Evolutionary conservation across 2,329 filamentous ascomycete genomes (phyloP), one percentile per base, ranked within the genome.

Genomic region (Aspergillus sergii): DNA sequence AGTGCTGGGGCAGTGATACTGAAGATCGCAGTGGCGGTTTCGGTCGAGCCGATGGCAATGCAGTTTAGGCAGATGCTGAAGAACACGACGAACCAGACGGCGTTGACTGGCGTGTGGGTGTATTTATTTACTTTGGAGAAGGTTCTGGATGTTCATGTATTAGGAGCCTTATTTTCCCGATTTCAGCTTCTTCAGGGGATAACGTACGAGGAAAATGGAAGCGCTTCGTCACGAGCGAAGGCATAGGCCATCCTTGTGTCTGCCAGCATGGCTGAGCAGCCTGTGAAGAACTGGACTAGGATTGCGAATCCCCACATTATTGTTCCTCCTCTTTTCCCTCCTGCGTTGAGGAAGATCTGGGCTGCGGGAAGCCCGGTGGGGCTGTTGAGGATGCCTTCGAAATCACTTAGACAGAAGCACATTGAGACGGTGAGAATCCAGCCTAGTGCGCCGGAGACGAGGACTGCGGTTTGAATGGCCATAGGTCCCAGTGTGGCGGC

Each of bases 231-330:
- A 41, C 86, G 80, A 21, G 86, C 80, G 73, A 88, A 88, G 2
- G 86, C 86, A 72, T 85, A 88, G 1, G 84, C 84, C 85, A 88
- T 88, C 64, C 85, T 79, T 26, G 85, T 87, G 73, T 89, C 86
- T 41, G 87, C 86, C 53, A 89, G 74, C 86, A 89, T 87, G 4
- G 87, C 87, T 21, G 85, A 85, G 60, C 86, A 87, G 23, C 87
- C 86, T 0, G 87, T 89, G 76, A 89, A 89, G 72, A 88, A 86
- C 64, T 89, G 87, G 2, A 89, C 85, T 0, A 89, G 80, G 63
- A 89, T 86, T 21, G 87, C 84, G 63, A 86, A 86, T 60, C 83
- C 83, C 84, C 85, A 88, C 86, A 88, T 88, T 19, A 82, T 71
- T 0, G 84, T 86, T 34, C 85, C 86, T n/a, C 85, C 86, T 3